A percentile compares a stretch with the other conserved stretches of the same genome.
Conservation (phyloP, 2,329 filamentous ascomycete species). For the Claviceps africana region DNA sequence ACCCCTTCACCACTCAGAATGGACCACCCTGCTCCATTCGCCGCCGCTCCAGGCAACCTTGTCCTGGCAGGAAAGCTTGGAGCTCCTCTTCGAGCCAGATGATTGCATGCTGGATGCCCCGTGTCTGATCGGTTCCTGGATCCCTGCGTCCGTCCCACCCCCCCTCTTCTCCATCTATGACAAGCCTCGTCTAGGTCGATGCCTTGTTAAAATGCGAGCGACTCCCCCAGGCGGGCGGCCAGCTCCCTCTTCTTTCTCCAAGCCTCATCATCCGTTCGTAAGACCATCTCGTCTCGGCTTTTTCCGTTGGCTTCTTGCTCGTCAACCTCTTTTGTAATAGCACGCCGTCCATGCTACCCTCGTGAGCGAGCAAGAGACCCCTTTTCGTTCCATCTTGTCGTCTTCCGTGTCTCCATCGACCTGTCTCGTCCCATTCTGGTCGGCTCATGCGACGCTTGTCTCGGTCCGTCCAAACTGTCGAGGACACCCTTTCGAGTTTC, state of each 20-base stretch:
- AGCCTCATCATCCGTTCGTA: background rate
- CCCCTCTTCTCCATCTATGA: background rate
- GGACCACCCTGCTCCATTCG: slow-evolving; percentile 3
- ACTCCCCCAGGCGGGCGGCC: slow-evolving; percentile 1
- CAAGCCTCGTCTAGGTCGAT: slow-evolving; percentile 1
- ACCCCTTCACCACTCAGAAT: no score
- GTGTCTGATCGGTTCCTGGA: slow-evolving; percentile 7
- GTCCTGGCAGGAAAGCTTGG: slow-evolving; percentile 4
- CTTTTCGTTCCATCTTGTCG: background rate
- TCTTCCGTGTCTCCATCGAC: background rate
- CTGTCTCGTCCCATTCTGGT: background rate
- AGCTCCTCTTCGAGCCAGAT: slow-evolving; percentile 4
- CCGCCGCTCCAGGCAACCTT: slow-evolving; percentile 19
- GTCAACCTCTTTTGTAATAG: background rate
- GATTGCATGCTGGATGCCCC: background rate
- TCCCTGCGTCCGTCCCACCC: slow-evolving; percentile 2
- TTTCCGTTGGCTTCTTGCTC: background rate
- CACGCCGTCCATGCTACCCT: background rate
- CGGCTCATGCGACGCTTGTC: background rate
- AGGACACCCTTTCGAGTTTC: background rate
- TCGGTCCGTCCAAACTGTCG: background rate
- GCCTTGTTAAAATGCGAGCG: slow-evolving; percentile 5
- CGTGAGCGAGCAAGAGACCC: background rate
- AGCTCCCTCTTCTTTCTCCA: background rate
- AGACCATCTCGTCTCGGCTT: background rate